Evolutionary conservation across 768 basidiomycete species (phyloP).

Genomic region (Tricholoma matsutake): DNA sequence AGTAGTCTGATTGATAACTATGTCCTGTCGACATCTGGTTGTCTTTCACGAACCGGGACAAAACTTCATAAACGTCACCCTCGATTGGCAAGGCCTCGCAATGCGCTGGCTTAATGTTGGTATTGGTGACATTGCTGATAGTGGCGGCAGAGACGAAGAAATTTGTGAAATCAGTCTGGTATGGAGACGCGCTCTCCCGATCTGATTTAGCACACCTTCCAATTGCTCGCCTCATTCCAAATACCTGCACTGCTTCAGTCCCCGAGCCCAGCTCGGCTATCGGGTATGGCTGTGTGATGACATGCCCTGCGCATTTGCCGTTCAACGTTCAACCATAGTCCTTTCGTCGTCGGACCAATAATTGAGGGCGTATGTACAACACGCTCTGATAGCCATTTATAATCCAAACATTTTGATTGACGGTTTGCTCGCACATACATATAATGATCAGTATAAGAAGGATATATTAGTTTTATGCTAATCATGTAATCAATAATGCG

Average conservation of each 20-base stretch:
- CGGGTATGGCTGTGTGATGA: no score
- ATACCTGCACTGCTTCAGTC: not conserved
- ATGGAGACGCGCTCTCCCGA: not conserved
- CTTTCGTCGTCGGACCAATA: no score
- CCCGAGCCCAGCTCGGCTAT: not conserved
- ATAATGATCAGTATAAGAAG: no score
- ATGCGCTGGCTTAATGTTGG: not conserved
- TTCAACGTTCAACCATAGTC: no score
- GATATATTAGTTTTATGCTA: not conserved
- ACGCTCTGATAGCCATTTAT: not conserved
- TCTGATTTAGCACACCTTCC: not conserved
- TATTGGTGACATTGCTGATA: not conserved
- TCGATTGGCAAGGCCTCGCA: not conserved
- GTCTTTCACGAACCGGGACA: not conserved
- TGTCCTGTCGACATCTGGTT: not conserved
- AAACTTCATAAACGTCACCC: not conserved
- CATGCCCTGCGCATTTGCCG: no score
- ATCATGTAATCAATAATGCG: not conserved
- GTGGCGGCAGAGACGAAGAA: not conserved
- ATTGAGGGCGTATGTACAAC: no score
- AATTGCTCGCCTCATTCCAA: not conserved
- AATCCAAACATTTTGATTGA: no score
- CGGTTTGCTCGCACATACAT: no score
- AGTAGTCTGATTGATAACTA: not conserved
- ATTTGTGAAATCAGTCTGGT: not conserved